These are phyloP conservation scores for Sphagnurus paluster DNA, from an alignment of 1,284 basidiomycete species.

Conservation along the genomic window DNA sequence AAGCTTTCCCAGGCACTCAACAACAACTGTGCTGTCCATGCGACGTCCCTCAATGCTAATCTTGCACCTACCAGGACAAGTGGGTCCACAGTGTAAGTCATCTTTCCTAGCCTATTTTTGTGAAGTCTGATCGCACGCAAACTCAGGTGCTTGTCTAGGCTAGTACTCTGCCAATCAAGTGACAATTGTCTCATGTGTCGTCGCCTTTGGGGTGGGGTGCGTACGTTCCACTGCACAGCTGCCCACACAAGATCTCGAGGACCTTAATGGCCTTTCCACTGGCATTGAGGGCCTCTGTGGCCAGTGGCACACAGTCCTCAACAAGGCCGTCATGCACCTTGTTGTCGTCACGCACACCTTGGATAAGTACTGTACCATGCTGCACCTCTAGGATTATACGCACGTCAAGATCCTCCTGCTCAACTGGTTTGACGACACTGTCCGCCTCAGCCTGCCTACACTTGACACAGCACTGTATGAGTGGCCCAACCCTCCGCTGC, in stretches of 20 bases:
- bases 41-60: constrained; percentile 23
- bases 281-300: constrained; percentile 81
- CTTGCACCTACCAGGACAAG: constrained; percentile 37
- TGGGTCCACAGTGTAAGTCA: constrained; percentile 74
- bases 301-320: constrained; percentile 73
- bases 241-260: constrained; percentile 64
- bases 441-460: constrained; percentile 58
- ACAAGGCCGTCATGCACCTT: constrained; percentile 84
- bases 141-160: constrained; percentile 46
- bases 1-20: constrained; percentile 31
- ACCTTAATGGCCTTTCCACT: constrained; percentile 69
- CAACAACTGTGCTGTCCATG: constrained; percentile 15
- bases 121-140: constrained; percentile 28
- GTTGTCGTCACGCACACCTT: constrained; percentile 55
- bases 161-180: constrained; percentile 79
- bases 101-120: neutral
- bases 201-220: constrained; percentile 67
- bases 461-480: constrained; percentile 64
- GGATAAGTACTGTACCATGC: constrained; percentile 60
- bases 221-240: constrained; percentile 40
- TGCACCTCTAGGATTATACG: constrained; percentile 55
- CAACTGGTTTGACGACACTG: constrained; percentile 83
- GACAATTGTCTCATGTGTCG: constrained; percentile 81
- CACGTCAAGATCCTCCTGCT: constrained; percentile 67
- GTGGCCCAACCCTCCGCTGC: constrained; percentile 68